Conservation (phyloP, 2,329 filamentous ascomycete genomes). For the Cladosporium sp. region DNA sequence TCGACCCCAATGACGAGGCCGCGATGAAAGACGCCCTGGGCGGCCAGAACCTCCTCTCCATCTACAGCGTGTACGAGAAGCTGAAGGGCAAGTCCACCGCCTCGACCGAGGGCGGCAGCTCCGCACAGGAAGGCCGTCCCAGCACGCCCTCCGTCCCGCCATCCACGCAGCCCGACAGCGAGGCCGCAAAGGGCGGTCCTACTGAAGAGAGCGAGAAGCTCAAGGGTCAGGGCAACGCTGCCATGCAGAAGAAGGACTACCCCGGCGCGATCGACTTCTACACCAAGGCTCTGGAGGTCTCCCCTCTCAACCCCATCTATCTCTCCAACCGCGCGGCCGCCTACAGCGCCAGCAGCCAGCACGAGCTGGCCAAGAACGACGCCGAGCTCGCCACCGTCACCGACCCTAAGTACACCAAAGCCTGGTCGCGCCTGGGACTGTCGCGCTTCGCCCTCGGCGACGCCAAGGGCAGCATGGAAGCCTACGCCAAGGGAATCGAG, state of each 20-base stretch:
- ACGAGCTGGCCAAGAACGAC: slow-evolving; percentile 78
- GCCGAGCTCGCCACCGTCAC: slow-evolving; percentile 85
- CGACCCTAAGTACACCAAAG: slow-evolving; percentile 94
- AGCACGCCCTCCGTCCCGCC: slow-evolving; percentile 32
- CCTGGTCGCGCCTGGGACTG: slow-evolving; percentile 89
- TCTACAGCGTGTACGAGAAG: slow-evolving; percentile 97
- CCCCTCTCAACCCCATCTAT: slow-evolving; percentile 89
- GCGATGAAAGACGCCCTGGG: slow-evolving; percentile 75
- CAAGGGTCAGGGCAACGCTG: slow-evolving; percentile 87
- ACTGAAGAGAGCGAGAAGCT: slow-evolving; percentile 82
- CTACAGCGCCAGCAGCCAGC: slow-evolving; percentile 78
- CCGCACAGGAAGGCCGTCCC: slow-evolving; percentile 28
- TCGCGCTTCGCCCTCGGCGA: slow-evolving; percentile 90
- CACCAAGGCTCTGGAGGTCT: slow-evolving; percentile 75
- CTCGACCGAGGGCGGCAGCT: slow-evolving; percentile 41
- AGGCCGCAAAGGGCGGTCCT: slow-evolving; percentile 25
- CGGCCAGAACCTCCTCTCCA: slow-evolving; percentile 79
- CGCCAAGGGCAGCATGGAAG: slow-evolving; percentile 87
- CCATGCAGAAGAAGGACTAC: slow-evolving; percentile 95
- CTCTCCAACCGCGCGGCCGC: slow-evolving; percentile 96
- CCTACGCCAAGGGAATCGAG: slow-evolving; percentile 89
- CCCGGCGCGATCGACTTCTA: slow-evolving; percentile 76
- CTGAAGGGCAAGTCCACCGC: slow-evolving; percentile 63
- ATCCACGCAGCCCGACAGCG: slow-evolving; percentile 46
- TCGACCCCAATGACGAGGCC: slow-evolving; percentile 73